phyloP scores from a whole-genome alignment of 1,139 yeast species.

The Blastobotrys petasosporus region DNA sequence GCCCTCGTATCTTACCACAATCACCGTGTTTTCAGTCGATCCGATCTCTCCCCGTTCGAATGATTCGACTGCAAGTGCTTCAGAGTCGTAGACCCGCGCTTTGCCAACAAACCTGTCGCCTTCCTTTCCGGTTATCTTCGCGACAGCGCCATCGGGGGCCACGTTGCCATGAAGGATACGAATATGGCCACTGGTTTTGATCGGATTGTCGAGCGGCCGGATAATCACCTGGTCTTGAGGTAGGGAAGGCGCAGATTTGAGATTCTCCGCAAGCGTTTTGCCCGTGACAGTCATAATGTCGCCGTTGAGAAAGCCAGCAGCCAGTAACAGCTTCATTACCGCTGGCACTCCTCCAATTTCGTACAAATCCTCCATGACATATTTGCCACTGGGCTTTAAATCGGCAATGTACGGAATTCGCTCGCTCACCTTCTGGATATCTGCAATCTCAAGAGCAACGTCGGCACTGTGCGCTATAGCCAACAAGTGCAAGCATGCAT shows the following conservation, averaged over 20 bases:
- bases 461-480: slow-evolving; percentile 85
- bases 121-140: slow-evolving; percentile 91
- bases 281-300: slow-evolving; percentile 75
- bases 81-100: slow-evolving; percentile 77
- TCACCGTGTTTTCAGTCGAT: slow-evolving; percentile 87
- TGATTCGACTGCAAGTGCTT: slow-evolving; percentile 65
- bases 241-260: slow-evolving; percentile 48
- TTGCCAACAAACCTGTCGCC: slow-evolving; percentile 83
- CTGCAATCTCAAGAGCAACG: slow-evolving; percentile 72
- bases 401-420: slow-evolving; percentile 82
- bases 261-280: slow-evolving; percentile 76
- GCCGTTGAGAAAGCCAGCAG: slow-evolving; percentile 75
- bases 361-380: slow-evolving; percentile 87
- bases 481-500: slow-evolving; percentile 78
- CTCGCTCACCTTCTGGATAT: slow-evolving; percentile 80
- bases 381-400: slow-evolving; percentile 87
- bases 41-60: slow-evolving; percentile 77
- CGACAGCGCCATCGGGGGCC: slow-evolving; percentile 91
- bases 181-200: slow-evolving; percentile 77
- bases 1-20: slow-evolving; percentile 86
- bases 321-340: slow-evolving; percentile 71
- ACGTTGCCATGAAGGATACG: slow-evolving; percentile 79
- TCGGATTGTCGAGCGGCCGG: slow-evolving; percentile 61
- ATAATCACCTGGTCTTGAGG: slow-evolving; percentile 71
- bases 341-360: slow-evolving; percentile 85